Evolutionary conservation across 306 rosid genomes (phyloP).

Genomic region (Coriaria nepalensis): DNA sequence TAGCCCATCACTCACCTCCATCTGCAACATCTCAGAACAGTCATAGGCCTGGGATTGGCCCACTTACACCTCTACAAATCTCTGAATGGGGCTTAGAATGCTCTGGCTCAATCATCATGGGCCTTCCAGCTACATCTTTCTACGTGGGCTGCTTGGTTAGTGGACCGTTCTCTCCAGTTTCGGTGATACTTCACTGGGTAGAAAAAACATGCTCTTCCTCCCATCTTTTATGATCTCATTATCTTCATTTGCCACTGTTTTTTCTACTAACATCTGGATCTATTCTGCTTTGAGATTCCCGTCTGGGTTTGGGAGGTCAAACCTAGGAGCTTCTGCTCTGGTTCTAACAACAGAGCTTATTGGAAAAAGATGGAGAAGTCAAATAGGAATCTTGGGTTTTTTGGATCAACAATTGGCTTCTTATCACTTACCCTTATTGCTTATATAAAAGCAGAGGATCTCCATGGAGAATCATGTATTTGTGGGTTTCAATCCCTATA

Average conservation of each 20-base stretch:
- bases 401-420: slow-evolving; percentile 43
- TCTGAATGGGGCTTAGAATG: slow-evolving; percentile 45
- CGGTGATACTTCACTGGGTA: slow-evolving; percentile 40
- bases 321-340: slow-evolving; percentile 38
- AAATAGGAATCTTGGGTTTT: slow-evolving; percentile 36
- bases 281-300: slow-evolving; percentile 31
- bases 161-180: slow-evolving; percentile 33
- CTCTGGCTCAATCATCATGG: slow-evolving; percentile 12
- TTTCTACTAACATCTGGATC: slow-evolving; percentile 34
- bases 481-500: slow-evolving; percentile 42
- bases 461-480: slow-evolving; percentile 42
- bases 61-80: slow-evolving; percentile 16
- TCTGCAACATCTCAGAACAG: slow-evolving; percentile 24
- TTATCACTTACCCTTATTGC: slow-evolving; percentile 43
- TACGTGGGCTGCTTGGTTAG: slow-evolving; percentile 47
- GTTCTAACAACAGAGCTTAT: slow-evolving; percentile 50
- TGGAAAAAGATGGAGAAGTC: slow-evolving; percentile 35
- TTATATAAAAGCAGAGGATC: slow-evolving; percentile 12
- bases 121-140: slow-evolving; percentile 49
- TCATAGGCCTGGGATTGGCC: slow-evolving; percentile 51
- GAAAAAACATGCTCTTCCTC: slow-evolving; percentile 43
- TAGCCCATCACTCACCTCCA: slow-evolving; percentile 12
- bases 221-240: slow-evolving; percentile 38
- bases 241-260: slow-evolving; percentile 28
- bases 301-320: slow-evolving; percentile 35